phyloP scores from a whole-genome alignment of 2,329 filamentous ascomycete species.

The Coleophoma eucalyptorum region DNA sequence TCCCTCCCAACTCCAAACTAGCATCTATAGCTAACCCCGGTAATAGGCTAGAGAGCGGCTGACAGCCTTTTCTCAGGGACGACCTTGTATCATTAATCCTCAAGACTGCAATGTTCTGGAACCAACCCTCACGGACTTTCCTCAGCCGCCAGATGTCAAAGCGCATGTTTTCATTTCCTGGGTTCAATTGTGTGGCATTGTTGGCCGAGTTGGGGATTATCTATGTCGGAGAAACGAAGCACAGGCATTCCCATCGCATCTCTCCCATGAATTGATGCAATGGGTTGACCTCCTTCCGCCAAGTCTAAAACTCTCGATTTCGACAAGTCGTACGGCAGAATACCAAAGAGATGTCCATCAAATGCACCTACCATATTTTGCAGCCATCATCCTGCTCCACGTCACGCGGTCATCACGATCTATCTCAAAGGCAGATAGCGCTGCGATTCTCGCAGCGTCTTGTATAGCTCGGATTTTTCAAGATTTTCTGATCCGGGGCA shows the following conservation, averaged over 20 bases:
- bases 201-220: constrained; percentile 35
- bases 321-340: constrained; percentile 20
- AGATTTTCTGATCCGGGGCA: constrained; percentile 34
- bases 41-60: constrained; percentile 31
- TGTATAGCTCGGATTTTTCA: constrained; percentile 34
- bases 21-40: background rate
- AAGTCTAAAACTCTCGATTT: constrained; percentile 29
- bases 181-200: constrained; percentile 35
- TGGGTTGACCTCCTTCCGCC: constrained; percentile 32
- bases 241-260: constrained; percentile 19
- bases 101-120: constrained; percentile 36
- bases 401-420: constrained; percentile 30
- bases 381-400: constrained; percentile 36
- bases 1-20: background rate
- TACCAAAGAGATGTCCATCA: constrained; percentile 39
- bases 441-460: constrained; percentile 33
- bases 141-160: constrained; percentile 28
- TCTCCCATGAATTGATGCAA: constrained; percentile 29
- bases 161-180: constrained; percentile 38
- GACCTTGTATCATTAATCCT: constrained; percentile 38
- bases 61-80: constrained; percentile 38
- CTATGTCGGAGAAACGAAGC: constrained; percentile 23
- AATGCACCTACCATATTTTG: constrained; percentile 37
- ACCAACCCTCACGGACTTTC: constrained; percentile 34
- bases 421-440: constrained; percentile 31